Percentiles rank a stretch among this genome's conserved stretches.
These are phyloP conservation scores for Tagetes erecta DNA, from an alignment of 129 eudicot species.

Conservation along the genomic window DNA sequence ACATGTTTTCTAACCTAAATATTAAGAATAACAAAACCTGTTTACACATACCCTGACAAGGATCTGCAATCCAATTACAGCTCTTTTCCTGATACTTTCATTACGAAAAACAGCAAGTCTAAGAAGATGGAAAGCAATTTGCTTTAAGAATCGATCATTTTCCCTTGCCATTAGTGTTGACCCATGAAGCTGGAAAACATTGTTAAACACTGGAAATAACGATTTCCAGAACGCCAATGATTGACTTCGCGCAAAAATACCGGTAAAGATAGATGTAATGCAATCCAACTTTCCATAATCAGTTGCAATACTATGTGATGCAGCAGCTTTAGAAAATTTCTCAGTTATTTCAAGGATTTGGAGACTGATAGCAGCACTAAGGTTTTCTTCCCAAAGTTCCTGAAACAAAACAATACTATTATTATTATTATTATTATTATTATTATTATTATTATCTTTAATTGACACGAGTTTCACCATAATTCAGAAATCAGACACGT, in stretches of 20 bases:
- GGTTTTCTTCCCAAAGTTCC: constrained; percentile 99
- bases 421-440: too few relatives aligned
- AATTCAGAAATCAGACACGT: not conserved
- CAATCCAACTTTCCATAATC: constrained; percentile 98
- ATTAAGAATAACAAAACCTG: constrained; percentile 3
- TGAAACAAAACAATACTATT: constrained; percentile 25
- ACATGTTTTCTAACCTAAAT: not conserved
- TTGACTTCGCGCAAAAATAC: constrained; percentile 85
- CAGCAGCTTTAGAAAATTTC: constrained; percentile 82
- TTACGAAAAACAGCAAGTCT: constrained; percentile 95
- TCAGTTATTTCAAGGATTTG: constrained; percentile 86
- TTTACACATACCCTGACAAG: constrained; percentile 73
- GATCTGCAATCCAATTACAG: constrained; percentile 92
- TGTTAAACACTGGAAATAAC: constrained; percentile 80
- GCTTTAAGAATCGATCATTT: constrained; percentile 95
- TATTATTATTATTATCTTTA: constrained; percentile 1
- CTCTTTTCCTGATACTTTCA: constrained; percentile 82
- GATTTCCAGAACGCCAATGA: constrained; percentile 91
- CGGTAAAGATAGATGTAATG: constrained; percentile 83
- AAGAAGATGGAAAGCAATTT: constrained; percentile 94
- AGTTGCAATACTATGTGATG: constrained; percentile 75
- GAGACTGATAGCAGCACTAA: constrained; percentile 92
- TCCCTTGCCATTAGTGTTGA: constrained; percentile 96
- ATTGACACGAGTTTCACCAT: not conserved
- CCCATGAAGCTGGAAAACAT: constrained; percentile 86